A percentile compares a stretch with the other conserved stretches of the same genome.
Evolutionary conservation across 202 grass and related monocot genomes (phyloP).

Genomic region (Cymbopogon flexuosus): DNA sequence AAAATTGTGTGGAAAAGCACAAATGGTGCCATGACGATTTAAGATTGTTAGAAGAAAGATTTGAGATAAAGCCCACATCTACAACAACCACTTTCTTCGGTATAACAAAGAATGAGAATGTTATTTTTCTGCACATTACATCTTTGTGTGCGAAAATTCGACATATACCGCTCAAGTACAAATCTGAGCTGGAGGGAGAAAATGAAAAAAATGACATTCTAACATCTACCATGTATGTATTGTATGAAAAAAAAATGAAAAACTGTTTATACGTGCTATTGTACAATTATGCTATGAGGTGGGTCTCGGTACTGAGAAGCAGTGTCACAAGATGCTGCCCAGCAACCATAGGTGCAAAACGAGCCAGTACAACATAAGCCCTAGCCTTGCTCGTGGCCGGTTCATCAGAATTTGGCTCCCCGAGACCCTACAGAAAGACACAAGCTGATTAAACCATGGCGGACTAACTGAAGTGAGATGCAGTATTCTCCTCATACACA

Average conservation of each 20-base stretch:
- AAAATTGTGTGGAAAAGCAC: too few relatives aligned
- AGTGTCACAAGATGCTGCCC: constrained; percentile 64
- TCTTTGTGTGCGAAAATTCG: constrained; percentile 17
- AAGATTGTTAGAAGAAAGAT: too few relatives aligned
- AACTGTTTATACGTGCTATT: constrained; percentile 40
- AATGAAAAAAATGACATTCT: constrained; percentile 37
- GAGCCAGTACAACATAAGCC: constrained; percentile 64
- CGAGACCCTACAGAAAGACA: constrained; percentile 69
- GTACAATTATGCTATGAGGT: constrained; percentile 45
- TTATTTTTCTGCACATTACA: constrained; percentile 41
- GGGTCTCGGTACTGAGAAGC: constrained; percentile 5
- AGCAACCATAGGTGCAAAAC: constrained; percentile 87
- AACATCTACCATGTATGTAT: constrained; percentile 32
- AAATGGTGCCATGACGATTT: too few relatives aligned
- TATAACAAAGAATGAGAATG: constrained; percentile 44
- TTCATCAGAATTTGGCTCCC: constrained; percentile 79
- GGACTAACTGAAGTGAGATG: constrained; percentile 10
- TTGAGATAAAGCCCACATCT: not conserved
- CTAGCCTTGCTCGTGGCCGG: constrained; percentile 76
- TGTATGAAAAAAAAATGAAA: constrained; percentile 20
- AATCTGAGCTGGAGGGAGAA: constrained; percentile 7
- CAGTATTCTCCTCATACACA: not conserved
- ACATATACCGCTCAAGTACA: constrained; percentile 33
- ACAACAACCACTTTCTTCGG: constrained; percentile 3
- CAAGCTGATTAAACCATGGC: not conserved